Evolutionary conservation across 1,139 yeast species (phyloP).

Genomic region (Wickerhamomyces sp.): DNA sequence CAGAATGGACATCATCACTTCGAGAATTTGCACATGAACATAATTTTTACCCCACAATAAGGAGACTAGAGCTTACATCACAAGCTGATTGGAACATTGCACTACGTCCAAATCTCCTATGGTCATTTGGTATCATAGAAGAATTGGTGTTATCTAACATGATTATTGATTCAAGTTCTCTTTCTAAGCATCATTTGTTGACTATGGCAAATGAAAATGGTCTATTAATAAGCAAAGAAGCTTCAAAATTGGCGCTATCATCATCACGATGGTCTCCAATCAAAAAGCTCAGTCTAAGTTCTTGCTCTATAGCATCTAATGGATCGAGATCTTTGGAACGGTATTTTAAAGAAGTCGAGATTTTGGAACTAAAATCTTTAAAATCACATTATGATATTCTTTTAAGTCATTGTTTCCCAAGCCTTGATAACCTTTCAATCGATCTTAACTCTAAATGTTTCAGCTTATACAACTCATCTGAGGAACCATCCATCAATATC

Average conservation of each 20-base stretch:
- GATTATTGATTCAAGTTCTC: slow-evolving; percentile 38
- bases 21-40: slow-evolving; percentile 24
- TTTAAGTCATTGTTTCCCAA: slow-evolving; percentile 40
- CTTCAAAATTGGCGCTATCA: slow-evolving; percentile 11
- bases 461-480: slow-evolving; percentile 22
- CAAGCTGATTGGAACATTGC: slow-evolving; percentile 48
- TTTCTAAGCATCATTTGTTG: slow-evolving; percentile 27
- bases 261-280: slow-evolving; percentile 28
- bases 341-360: slow-evolving; percentile 35
- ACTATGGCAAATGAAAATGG: slow-evolving; percentile 20
- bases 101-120: slow-evolving; percentile 34
- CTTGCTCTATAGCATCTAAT: slow-evolving; percentile 31
- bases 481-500: slow-evolving; percentile 14
- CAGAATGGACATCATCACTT: slow-evolving; percentile 29
- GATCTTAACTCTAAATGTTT: slow-evolving; percentile 49
- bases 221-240: slow-evolving; percentile 15
- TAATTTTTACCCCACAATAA: slow-evolving; percentile 19
- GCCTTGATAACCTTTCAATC: slow-evolving; percentile 31
- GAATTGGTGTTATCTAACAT: slow-evolving; percentile 42
- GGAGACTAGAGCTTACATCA: slow-evolving; percentile 29
- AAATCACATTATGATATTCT: slow-evolving; percentile 42
- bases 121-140: slow-evolving; percentile 40
- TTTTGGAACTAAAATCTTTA: slow-evolving; percentile 34
- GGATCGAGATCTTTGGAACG: slow-evolving; percentile 27
- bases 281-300: slow-evolving; percentile 23